phyloP scores from a whole-genome alignment of 2,329 filamentous ascomycete species.

The Paracorniculantispora psalliotae region DNA sequence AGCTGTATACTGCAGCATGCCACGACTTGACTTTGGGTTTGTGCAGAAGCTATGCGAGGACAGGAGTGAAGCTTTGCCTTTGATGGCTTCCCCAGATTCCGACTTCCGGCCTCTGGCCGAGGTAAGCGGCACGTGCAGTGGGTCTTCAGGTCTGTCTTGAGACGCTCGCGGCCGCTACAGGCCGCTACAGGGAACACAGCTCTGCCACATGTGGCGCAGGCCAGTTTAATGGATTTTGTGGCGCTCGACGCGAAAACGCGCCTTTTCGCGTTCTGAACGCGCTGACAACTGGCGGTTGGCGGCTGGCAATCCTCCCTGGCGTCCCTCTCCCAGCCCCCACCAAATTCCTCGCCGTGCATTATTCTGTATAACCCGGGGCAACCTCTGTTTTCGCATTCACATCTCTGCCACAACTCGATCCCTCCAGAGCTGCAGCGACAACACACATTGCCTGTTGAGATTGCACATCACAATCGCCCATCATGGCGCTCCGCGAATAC shows the following conservation, averaged over 20 bases:
- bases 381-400: conserved; percentile 2
- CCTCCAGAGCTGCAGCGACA: conserved; percentile 1
- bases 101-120: conserved; percentile 25
- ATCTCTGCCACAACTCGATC: neutral
- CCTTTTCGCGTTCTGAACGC: conserved; percentile 27
- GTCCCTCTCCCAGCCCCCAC: conserved; percentile 24
- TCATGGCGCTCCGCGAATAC: conserved; percentile 82
- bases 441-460: conserved; percentile 8
- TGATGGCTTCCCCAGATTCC: conserved; percentile 6
- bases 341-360: conserved; percentile 1
- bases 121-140: conserved; percentile 32
- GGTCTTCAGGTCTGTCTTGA: conserved; percentile 7
- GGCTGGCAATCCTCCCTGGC: conserved; percentile 9
- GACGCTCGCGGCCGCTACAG: neutral
- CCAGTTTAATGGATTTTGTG: conserved; percentile 26
- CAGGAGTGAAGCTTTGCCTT: conserved; percentile 1
- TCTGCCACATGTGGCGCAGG: conserved; percentile 16
- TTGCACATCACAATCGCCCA: conserved; percentile 23
- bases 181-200: neutral
- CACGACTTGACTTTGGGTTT: neutral
- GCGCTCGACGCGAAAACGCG: conserved; percentile 28
- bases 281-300: conserved; percentile 21
- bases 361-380: conserved; percentile 7
- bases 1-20: conserved; percentile 4
- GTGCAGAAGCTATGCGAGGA: neutral